Conservation (phyloP, 345 rosid genomes). For the Syzygium jambos region DNA sequence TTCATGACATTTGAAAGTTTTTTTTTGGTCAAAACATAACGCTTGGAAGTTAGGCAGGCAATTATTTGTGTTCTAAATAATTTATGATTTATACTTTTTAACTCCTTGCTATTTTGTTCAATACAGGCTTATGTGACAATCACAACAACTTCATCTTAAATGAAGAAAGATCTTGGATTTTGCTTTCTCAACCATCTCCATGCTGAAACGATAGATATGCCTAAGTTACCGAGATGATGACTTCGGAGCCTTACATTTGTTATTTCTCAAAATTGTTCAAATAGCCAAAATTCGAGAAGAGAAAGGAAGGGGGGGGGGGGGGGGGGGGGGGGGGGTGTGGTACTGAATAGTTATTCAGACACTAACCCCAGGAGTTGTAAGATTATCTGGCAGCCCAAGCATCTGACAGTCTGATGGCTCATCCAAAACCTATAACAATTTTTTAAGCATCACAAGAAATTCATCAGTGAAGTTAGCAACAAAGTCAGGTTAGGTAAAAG, state of each 20-base stretch:
- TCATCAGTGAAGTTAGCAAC: background rate
- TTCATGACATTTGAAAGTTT: background rate
- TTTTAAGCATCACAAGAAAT: background rate
- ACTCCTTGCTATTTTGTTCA: background rate
- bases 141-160: background rate
- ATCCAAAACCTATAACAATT: slow-evolving; percentile 38
- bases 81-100: background rate
- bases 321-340: background rate
- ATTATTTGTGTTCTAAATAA: background rate
- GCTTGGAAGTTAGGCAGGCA: background rate
- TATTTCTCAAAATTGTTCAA: background rate
- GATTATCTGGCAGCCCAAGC: slow-evolving; percentile 33
- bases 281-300: background rate
- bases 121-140: background rate
- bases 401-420: slow-evolving; percentile 42
- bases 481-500: background rate
- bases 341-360: slow-evolving; percentile 1
- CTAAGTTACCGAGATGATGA: background rate
- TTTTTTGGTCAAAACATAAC: background rate
- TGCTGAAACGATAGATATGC: background rate
- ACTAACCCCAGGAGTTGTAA: slow-evolving; percentile 80
- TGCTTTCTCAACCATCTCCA: background rate
- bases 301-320: background rate
- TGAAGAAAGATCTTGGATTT: background rate
- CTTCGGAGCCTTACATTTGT: background rate